Evolutionary conservation across 2,329 filamentous ascomycete species (phyloP), one percentile per base, ranked within the genome.

Genomic region (Penicillium janthinellum): DNA sequence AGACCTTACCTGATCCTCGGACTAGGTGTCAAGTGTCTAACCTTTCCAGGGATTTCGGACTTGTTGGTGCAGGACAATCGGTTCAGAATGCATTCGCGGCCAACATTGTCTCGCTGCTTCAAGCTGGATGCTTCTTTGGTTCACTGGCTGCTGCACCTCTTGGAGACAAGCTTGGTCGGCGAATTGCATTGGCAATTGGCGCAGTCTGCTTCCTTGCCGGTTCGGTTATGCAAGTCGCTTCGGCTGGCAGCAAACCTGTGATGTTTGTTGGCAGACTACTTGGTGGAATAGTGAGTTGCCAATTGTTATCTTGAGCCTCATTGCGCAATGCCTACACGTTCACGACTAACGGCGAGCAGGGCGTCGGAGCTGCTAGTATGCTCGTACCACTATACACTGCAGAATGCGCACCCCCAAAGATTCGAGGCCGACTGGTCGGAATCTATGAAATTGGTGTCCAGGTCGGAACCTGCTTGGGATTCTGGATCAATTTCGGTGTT

Each of bases 221-320:
- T 38, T 84, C 86, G 50, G 71, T 88, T 52, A 80, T 90, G 63
- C 88, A 90, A 73, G 81, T 84, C 50, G 78, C 81, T 7, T 84
- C 85, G 20, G 78, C 78, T 22, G 87, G 86, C 8, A 79, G 81
- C 44, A 72, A 89, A 37, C 74, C 80, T 5, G 76, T 83, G 64
- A 86, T 90, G 77, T 90, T 88, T 67, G 76, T 87, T 58, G 88
- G 87, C 25, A 80, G 87, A 65, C 82, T 74, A 35, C 73, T 77
- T 49, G 60, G 60, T n/a, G 62, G 62, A 14, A 56, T 63, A 25
- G 60, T 58, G 71, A 74, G 55, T 75, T 1, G 37, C 31, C 4
- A 5, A 6, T 20, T 3, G 11, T 22, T 15, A 8, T 37, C 34
- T 8, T 14, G 14, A 35, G 2, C 22, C 31, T 8, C 7, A 15